Evolutionary conservation across 2,329 filamentous ascomycete species (phyloP), one percentile per base, ranked within the genome.

Genomic region (Neoascochyta sp.): DNA sequence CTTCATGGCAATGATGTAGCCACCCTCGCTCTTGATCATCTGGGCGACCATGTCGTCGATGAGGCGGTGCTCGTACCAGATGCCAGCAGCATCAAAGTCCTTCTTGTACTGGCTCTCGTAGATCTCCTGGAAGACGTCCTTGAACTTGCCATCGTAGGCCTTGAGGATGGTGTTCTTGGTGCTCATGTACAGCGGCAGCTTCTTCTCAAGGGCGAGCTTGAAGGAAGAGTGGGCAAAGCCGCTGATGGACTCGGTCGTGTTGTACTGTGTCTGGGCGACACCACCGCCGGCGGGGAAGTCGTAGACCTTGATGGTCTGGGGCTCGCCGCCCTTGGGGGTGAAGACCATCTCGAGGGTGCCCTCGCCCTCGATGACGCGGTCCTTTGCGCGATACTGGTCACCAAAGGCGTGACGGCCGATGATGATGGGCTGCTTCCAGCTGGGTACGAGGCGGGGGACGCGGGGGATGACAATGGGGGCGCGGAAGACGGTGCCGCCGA

Each of bases 161-260:
- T 98, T 98, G 52, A 98, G 74, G 55, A 98, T 98, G 52, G 92
- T 98, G 77, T 96, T 96, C 83, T 98, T 98, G 69, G 92, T 98
- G 77, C 87, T 95, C 90, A 96, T 93, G 75, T 96, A 98, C 57
- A 98, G 75, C n/a, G 92, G 92, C 48, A 94, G 73, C 44, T 74
- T 74, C 78, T 95, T 92, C 66, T 79, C 74, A 24, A 96, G 71
- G 18, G 92, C 90, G 50, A 95, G 79, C 80, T 95, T 94, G 80
- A 98, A 96, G 51, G 82, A 89, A 43, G 92, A 85, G 63, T 96
- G 92, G 34, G 92, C 92, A 59, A 98, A 98, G 41, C 92, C 92
- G 32, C 74, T 71, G 66, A 98, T 98, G 61, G 85, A 92, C 65
- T 95, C 92, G 57, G 92, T 82, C 15, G 92, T 96, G 78, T 98